Conservation (phyloP, 2,329 filamentous ascomycete genomes). For the Corynespora cassiicola region DNA sequence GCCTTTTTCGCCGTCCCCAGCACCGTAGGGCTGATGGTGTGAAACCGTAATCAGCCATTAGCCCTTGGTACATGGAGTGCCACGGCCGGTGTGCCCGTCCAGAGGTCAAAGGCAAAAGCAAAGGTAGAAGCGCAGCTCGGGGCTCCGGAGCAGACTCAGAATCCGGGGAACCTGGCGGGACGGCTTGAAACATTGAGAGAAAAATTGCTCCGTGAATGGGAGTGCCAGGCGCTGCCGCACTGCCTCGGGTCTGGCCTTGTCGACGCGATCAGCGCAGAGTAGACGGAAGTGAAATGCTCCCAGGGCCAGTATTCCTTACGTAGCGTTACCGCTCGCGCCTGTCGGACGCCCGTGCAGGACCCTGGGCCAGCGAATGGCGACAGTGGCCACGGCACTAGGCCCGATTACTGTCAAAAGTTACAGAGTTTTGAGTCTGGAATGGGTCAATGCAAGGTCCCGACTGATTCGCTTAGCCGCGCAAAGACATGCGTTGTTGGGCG, state of each 20-base stretch:
- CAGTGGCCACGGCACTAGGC: conserved; percentile 26
- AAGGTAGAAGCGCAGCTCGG: too few relatives aligned
- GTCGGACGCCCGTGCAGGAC: conserved; percentile 19
- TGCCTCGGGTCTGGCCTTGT: conserved; percentile 11
- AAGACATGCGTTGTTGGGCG: conserved; percentile 22
- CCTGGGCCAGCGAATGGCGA: conserved; percentile 28
- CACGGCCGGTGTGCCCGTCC: too few relatives aligned
- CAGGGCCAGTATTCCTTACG: conserved; percentile 36
- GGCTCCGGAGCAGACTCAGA: too few relatives aligned
- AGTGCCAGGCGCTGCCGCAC: too few relatives aligned
- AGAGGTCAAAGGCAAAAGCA: too few relatives aligned
- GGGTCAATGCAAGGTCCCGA: conserved; percentile 40
- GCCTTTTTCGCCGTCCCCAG: conserved; percentile 8
- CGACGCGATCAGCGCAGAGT: conserved; percentile 28
- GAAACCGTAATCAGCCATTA: too few relatives aligned
- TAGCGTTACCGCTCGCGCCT: conserved; percentile 23
- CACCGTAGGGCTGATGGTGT: conserved; percentile 8
- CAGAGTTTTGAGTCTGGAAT: conserved; percentile 28
- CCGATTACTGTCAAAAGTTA: conserved; percentile 23
- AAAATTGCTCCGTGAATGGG: too few relatives aligned
- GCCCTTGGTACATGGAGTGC: too few relatives aligned
- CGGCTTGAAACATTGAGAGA: too few relatives aligned
- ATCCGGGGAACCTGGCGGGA: too few relatives aligned
- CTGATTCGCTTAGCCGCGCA: conserved; percentile 34
- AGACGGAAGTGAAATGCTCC: conserved; percentile 17